Evolutionary conservation across 106 monocot genomes (phyloP), one percentile per base, ranked within the genome.

Genomic region (Phalaenopsis equestris): DNA sequence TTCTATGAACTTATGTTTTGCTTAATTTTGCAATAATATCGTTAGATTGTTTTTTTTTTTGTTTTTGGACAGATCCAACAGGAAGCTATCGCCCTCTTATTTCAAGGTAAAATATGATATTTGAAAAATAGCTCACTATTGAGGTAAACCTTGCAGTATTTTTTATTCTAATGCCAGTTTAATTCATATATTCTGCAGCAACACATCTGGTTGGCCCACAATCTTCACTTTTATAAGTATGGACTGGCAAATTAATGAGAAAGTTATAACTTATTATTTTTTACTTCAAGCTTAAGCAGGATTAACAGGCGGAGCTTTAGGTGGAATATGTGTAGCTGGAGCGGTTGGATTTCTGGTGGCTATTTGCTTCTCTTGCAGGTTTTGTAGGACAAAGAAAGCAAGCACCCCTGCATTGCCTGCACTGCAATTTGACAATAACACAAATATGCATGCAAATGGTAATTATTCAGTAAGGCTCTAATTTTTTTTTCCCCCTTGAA

Each of bases 281-380:
- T 42, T 36, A 9, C 41, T 75, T 73, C 76, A 42, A 80, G 43
- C n/a, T 80, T 46, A 41, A 56, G 30, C 82, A 88, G 91, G 86
- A 72, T 46, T 94, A 75, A 87, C 91, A 78, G 77, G 76, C 3
- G 93, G 88, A 67, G 90, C 81, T 1, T 82, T 96, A 78, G 90
- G 87, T 80, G 96, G 96, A 65, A 90, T 92, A 84, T 73, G 81
- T 79, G 41, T 90, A 79, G 90, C 87, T 72, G 88, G 77, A 78
- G 72, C 84, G 38, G 57, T 46, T 84, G 6, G 88, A 46, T 56
- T 90, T 39, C 42, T 76, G 65, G 37, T 84, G 56, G 80, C 80
- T n/a, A 67, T 87, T n/a, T 83, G 49, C 88, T 73, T 88, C 57
- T 84, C 74, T 56, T 57, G 19, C 39, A 30, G 30, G 30, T 30